Percentiles rank a stretch among this genome's conserved stretches.
phyloP scores from a whole-genome alignment of 208 protist species.

The Trypanosoma brucei region DNA sequence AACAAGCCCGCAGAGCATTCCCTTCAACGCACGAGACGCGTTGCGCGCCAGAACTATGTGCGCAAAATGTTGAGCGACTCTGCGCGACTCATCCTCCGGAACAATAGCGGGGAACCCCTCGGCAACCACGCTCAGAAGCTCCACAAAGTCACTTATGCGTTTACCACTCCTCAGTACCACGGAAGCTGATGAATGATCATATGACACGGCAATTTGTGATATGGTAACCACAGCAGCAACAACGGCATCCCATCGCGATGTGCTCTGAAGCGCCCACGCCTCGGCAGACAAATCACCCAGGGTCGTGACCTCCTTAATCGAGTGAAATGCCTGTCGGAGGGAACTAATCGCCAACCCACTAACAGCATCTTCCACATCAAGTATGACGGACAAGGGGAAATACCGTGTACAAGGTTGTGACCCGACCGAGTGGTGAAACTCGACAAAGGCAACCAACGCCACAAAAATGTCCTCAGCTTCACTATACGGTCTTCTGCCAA shows the following conservation, averaged over 20 bases:
- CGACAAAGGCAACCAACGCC: conserved; percentile 45
- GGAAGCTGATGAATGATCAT: neutral
- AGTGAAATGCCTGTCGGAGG: conserved; percentile 10
- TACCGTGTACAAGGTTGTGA: conserved; percentile 21
- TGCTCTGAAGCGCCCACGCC: conserved; percentile 33
- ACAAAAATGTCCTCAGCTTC: conserved; percentile 22
- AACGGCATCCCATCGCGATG: conserved; percentile 42
- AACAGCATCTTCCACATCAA: conserved; percentile 24
- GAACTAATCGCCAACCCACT: conserved; percentile 16
- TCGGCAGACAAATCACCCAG: conserved; percentile 15
- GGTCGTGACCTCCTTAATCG: conserved; percentile 17
- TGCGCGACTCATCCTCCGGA: neutral
- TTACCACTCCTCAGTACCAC: neutral
- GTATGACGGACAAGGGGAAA: conserved; percentile 8
- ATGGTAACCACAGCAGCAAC: conserved; percentile 28
- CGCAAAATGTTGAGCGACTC: conserved; percentile 17
- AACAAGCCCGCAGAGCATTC: conserved; percentile 44
- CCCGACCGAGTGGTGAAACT: conserved; percentile 61
- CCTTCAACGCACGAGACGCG: conserved; percentile 48
- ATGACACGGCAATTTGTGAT: conserved; percentile 19
- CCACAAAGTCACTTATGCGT: conserved; percentile 21
- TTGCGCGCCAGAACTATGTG: conserved; percentile 44
- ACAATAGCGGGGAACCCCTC: neutral
- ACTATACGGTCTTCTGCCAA: conserved; percentile 49
- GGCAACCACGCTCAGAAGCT: conserved; percentile 22